Conservation (phyloP, 2,329 filamentous ascomycete genomes). For the Exophiala alcalophila region DNA sequence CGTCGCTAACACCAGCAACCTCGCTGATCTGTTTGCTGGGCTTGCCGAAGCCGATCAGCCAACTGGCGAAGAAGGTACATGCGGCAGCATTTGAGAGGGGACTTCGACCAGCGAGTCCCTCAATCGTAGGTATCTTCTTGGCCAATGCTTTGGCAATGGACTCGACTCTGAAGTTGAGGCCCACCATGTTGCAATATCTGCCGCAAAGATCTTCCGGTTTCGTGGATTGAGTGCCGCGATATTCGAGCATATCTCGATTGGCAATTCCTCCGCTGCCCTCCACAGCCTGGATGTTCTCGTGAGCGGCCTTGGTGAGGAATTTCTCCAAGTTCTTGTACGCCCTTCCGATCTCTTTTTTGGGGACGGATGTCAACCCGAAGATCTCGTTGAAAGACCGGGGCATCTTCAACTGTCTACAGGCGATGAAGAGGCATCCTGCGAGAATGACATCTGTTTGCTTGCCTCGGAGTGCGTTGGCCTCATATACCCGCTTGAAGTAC, state of each 20-base stretch:
- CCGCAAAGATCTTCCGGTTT: constrained; percentile 80
- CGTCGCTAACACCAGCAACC: constrained; percentile 88
- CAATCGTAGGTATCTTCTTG: constrained; percentile 70
- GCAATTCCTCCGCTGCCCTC: constrained; percentile 56
- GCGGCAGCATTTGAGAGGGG: constrained; percentile 91
- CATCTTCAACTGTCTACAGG: constrained; percentile 83
- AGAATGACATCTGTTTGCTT: constrained; percentile 93
- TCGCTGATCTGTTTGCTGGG: constrained; percentile 80
- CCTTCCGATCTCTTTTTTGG: constrained; percentile 94
- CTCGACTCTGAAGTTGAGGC: constrained; percentile 70
- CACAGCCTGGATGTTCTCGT: constrained; percentile 52
- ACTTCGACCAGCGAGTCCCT: constrained; percentile 84
- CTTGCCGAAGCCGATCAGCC: constrained; percentile 75
- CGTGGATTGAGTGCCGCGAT: constrained; percentile 72
- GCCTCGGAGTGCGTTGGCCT: constrained; percentile 89
- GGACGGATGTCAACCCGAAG: constrained; percentile 85
- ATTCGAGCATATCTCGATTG: constrained; percentile 52
- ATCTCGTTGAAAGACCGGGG: constrained; percentile 93
- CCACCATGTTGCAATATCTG: constrained; percentile 83
- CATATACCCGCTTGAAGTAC: constrained; percentile 91
- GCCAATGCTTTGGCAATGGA: constrained; percentile 78
- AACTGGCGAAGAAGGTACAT: constrained; percentile 93
- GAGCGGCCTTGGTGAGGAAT: constrained; percentile 66
- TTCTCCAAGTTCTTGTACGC: constrained; percentile 92
- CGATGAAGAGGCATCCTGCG: constrained; percentile 95